Percentiles rank a stretch among this genome's conserved stretches.
Conservation (phyloP, 108 stramenopile species). For the Fragilaria crotonensis region DNA sequence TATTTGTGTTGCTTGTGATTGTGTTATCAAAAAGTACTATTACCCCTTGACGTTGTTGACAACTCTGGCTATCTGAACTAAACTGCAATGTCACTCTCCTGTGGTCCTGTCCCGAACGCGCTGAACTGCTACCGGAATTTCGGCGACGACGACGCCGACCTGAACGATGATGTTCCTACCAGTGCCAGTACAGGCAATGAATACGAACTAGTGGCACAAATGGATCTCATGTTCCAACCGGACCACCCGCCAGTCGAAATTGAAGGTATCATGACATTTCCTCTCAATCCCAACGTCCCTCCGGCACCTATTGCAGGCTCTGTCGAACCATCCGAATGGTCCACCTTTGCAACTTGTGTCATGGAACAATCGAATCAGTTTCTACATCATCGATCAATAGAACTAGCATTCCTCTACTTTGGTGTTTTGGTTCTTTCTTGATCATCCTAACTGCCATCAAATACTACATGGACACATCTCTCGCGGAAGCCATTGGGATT, state of each 20-base stretch:
- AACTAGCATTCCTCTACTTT: neutral
- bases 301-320: neutral
- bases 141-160: too few relatives aligned
- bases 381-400: neutral
- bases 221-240: neutral
- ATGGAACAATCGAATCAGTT: neutral
- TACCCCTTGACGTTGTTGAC: too few relatives aligned
- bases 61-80: too few relatives aligned
- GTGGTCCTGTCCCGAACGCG: too few relatives aligned
- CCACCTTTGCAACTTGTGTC: neutral
- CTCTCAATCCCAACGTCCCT: neutral
- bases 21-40: too few relatives aligned
- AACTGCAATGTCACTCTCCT: too few relatives aligned
- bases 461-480: neutral
- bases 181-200: too few relatives aligned
- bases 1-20: too few relatives aligned
- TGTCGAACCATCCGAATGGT: neutral
- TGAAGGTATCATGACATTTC: neutral
- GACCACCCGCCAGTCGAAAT: neutral
- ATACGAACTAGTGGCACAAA: constrained; percentile 1
- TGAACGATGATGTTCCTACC: too few relatives aligned
- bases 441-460: neutral
- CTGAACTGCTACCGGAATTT: too few relatives aligned
- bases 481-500: neutral
- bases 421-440: neutral